Evolutionary conservation across 1,139 yeast genomes (phyloP).

Genomic region (Debaryomyces udenii): DNA sequence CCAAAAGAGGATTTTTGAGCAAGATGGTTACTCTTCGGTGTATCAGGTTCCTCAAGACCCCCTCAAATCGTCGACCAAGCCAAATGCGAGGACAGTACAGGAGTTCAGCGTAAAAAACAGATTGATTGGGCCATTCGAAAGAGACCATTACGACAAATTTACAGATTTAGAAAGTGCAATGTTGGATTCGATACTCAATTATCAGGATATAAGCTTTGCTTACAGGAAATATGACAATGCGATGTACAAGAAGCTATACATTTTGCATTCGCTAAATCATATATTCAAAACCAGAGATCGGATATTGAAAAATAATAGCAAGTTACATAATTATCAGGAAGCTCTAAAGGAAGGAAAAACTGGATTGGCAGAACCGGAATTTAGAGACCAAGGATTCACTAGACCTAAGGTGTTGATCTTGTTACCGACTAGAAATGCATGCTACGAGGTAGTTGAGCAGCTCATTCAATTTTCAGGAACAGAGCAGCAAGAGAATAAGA

Average conservation of each 20-base stretch:
- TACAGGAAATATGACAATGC: slow-evolving; percentile 43
- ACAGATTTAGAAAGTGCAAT: slow-evolving; percentile 29
- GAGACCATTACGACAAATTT: slow-evolving; percentile 2
- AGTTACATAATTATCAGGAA: slow-evolving; percentile 50
- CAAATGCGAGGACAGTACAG: slow-evolving; percentile 11
- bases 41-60: slow-evolving; percentile 36
- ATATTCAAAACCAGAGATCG: slow-evolving; percentile 83
- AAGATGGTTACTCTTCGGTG: slow-evolving; percentile 27
- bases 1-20: slow-evolving; percentile 18
- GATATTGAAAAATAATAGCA: slow-evolving; percentile 72
- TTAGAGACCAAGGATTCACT: slow-evolving; percentile 92
- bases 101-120: slow-evolving; percentile 31
- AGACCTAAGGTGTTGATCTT: slow-evolving; percentile 85
- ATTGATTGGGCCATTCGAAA: slow-evolving; percentile 30
- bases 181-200: slow-evolving; percentile 66
- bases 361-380: slow-evolving; percentile 54
- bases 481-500: slow-evolving; percentile 78
- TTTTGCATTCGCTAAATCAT: slow-evolving; percentile 79
- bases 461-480: slow-evolving; percentile 66
- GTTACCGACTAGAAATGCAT: slow-evolving; percentile 82
- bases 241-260: slow-evolving; percentile 64
- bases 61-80: slow-evolving; percentile 1
- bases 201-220: slow-evolving; percentile 73
- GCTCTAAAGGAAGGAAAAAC: slow-evolving; percentile 42
- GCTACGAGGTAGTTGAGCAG: slow-evolving; percentile 68